A percentile compares a stretch with the other conserved stretches of the same genome.
These are phyloP conservation scores for Achaetomiella virescens DNA, from an alignment of 495 filamentous ascomycete species.

Conservation along the genomic window DNA sequence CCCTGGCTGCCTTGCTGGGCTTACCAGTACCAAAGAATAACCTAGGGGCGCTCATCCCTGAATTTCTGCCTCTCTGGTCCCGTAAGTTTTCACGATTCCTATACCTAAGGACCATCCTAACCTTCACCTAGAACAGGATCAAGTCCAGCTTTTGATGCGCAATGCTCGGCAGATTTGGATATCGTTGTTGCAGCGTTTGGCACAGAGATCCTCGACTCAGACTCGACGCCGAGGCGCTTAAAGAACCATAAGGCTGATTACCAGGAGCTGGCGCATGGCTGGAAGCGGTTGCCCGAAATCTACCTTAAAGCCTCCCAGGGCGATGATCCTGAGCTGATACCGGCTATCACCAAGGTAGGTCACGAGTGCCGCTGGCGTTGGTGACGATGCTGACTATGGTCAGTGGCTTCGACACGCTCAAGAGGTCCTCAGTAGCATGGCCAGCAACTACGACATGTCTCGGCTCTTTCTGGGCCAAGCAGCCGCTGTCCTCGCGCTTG, in stretches of 20 bases:
- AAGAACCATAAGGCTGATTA: conserved; percentile 40
- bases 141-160: conserved; percentile 56
- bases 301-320: conserved; percentile 1
- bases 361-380: not conserved
- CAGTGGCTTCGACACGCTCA: conserved; percentile 67
- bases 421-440: conserved; percentile 70
- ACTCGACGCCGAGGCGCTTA: conserved; percentile 37
- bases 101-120: not conserved
- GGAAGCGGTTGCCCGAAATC: conserved; percentile 40
- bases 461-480: conserved; percentile 32
- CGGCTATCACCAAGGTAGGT: conserved; percentile 26
- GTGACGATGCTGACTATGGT: conserved; percentile 16
- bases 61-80: conserved; percentile 72
- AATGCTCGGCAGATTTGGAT: conserved; percentile 76
- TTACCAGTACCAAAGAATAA: conserved; percentile 91
- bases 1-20: conserved; percentile 78
- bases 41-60: conserved; percentile 77
- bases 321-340: conserved; percentile 22
- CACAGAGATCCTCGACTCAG: conserved; percentile 43
- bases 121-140: conserved; percentile 44
- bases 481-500: conserved; percentile 21
- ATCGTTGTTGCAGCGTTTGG: conserved; percentile 69
- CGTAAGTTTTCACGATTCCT: conserved; percentile 29
- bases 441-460: conserved; percentile 79
- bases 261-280: conserved; percentile 60